These are phyloP conservation scores for Rhizopogon salebrosus DNA, from an alignment of 768 basidiomycete genomes.

Conservation along the genomic window DNA sequence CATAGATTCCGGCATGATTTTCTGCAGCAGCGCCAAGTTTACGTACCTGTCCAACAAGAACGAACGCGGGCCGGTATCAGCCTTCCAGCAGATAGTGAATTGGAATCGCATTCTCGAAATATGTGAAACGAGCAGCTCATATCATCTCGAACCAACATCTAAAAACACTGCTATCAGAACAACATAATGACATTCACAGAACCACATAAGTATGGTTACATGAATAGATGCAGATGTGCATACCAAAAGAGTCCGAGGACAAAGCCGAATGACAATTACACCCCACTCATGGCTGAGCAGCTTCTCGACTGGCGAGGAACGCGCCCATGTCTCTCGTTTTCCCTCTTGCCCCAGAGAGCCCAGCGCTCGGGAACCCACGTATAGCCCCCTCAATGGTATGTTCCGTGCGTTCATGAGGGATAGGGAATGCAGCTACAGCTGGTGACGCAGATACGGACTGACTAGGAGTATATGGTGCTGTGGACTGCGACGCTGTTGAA, in stretches of 20 bases:
- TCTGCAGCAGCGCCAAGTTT: background rate
- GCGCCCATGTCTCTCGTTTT: conserved; percentile 34
- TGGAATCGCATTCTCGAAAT: background rate
- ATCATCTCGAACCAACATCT: background rate
- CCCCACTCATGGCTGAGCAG: conserved; percentile 9
- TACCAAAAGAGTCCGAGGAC: background rate
- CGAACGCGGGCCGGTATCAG: too few species aligned
- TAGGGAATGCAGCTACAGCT: conserved; percentile 16
- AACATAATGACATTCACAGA: background rate
- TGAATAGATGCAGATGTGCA: background rate
- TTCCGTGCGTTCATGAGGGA: conserved; percentile 30
- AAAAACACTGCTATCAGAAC: background rate
- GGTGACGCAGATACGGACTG: conserved; percentile 28
- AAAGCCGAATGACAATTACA: background rate
- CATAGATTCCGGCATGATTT: background rate
- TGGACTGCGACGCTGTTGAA: conserved; percentile 40
- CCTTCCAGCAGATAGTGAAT: too few species aligned
- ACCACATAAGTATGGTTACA: background rate
- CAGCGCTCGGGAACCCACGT: conserved; percentile 32
- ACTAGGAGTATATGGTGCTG: conserved; percentile 37
- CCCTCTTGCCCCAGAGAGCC: conserved; percentile 29
- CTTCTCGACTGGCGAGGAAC: conserved; percentile 36
- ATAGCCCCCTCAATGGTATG: conserved; percentile 25
- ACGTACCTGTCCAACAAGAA: too few species aligned
- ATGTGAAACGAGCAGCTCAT: background rate